Evolutionary conservation across 2,329 filamentous ascomycete genomes (phyloP).

Genomic region (Xylaria polymorpha): DNA sequence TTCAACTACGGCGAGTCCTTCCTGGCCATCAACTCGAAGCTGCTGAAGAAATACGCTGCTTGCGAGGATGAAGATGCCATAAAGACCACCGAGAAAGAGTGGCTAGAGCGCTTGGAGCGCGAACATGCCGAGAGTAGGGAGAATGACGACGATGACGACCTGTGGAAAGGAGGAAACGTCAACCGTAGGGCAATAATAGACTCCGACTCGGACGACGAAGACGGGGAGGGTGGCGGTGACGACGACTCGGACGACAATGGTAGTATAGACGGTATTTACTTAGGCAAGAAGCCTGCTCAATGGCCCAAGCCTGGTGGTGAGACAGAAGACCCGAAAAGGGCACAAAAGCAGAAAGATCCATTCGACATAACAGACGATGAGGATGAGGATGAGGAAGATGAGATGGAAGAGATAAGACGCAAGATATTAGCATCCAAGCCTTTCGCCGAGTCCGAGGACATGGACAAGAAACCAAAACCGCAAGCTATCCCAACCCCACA

Average conservation of each 20-base stretch:
- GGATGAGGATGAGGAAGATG: conserved; percentile 75
- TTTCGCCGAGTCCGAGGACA: conserved; percentile 72
- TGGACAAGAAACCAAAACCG: conserved; percentile 65
- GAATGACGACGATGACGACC: conserved; percentile 74
- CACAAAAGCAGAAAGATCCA: conserved; percentile 68
- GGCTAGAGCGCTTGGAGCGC: conserved; percentile 88
- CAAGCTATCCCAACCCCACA: conserved; percentile 72
- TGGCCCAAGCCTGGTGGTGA: conserved; percentile 49
- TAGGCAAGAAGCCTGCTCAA: conserved; percentile 64
- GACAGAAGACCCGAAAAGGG: conserved; percentile 54
- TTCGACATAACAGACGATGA: conserved; percentile 82
- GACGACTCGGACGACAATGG: conserved; percentile 59
- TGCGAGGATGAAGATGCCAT: conserved; percentile 84
- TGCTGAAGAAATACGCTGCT: conserved; percentile 86
- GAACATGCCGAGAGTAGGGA: conserved; percentile 87
- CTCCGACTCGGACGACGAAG: conserved; percentile 60
- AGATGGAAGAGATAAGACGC: conserved; percentile 91
- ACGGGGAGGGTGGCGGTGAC: conserved; percentile 55
- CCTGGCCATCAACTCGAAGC: conserved; percentile 85
- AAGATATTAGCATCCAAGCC: conserved; percentile 92
- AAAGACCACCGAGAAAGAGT: conserved; percentile 85
- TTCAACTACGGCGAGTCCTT: conserved; percentile 93
- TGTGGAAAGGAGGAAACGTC: conserved; percentile 91
- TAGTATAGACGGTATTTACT: conserved; percentile 68
- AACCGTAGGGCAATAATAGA: conserved; percentile 72